Base-by-base conservation (phyloP, 257 asterid genomes). In the Salvia splendens region DNA sequence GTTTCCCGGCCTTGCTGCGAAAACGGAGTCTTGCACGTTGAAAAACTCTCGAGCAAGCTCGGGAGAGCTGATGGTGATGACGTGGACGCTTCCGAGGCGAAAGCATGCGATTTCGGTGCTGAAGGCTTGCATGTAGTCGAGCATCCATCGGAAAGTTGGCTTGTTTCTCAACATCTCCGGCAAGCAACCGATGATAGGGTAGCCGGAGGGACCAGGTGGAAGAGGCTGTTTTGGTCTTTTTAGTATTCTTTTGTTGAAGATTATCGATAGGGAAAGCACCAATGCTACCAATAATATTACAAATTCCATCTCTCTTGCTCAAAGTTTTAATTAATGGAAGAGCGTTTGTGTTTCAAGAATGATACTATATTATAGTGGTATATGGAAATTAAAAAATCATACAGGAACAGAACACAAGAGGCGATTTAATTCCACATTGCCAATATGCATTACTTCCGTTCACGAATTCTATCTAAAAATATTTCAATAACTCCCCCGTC, bases 101-200 rank as follows among this genome's bases (percentile, higher is more conserved):
- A 78, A 71, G 6, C 80, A 74, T 0, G 77, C 77, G 6, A 78
- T 74, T 11, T 79, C 83, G 4, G 80, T 75, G 71, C 68, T 49
- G 28, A 41, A 7, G 3, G 55, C 42, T 8, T 38, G 61, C 78
- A 79, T 67, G 43, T 67, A 35, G 36, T 41, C 14, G 63, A 72
- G 74, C 8, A 79, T 79, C 84, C 81, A 79, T 14, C 76, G 63
- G 42, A 68, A 72, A 0, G 72, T 38, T 0, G 79, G 80, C 50
- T 30, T 66, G 45, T 57, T 71, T 5, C 8, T 30, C 10, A 67
- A 4, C 75, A 70, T 60, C 41, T 60, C 28, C 5, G 40, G 71
- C 9, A 77, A 16, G 78, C 72, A 77, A 0, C 75, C 78, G 28
- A 77, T 2, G 9, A 66, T 8, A 5, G 81, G 81, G 35, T 53